Base-by-base conservation (phyloP, 2,329 filamentous ascomycete genomes). In the Xylaria sp. region DNA sequence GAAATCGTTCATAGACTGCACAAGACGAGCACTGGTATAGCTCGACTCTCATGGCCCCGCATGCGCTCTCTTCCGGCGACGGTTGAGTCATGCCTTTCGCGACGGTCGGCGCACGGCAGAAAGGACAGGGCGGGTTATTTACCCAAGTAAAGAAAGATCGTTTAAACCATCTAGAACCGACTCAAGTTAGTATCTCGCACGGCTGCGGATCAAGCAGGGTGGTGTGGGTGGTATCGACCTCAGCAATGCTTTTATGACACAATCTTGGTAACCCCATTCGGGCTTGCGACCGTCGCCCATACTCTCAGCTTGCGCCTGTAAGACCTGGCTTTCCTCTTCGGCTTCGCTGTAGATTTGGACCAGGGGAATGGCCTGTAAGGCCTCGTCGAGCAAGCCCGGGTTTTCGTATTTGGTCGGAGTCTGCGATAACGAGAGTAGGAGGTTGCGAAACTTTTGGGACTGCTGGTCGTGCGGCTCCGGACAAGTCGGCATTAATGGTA, bases 241-340 rank as follows among this genome's bases (percentile, higher is more conserved):
- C 70, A 97, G 79, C 65, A 97, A 80, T 62, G 93, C 91, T 66
- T 90, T 84, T 70, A 97, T 89, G 58, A 97, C 91, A 74, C 93
- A 99, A 76, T 99, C 94, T 75, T 97, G 93, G 72, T 97, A 97
- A 59, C 92, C 93, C 93, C 93, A 97, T 78, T 92, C 89, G 1
- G 92, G 85, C 73, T 89, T 89, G 66, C 85, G 83, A 58, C 87
- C 90, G 59, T 89, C 85, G 18, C 90, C 90, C 78, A 96, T 86
- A 66, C 91, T 96, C 71, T 89, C 89, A 37, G 93, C 93, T 74
- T 96, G 87, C 39, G 91, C 94, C 70, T 89, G 86, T 67, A 96
- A 80, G 35, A 97, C 87, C 72, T 97, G 91, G 65, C 84, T 86
- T 75, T 97, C 92, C 73, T 97, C 93, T 73, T 97, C 92, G 55